Conservation (phyloP, 306 rosid species). For the Begonia loranthoides region DNA sequence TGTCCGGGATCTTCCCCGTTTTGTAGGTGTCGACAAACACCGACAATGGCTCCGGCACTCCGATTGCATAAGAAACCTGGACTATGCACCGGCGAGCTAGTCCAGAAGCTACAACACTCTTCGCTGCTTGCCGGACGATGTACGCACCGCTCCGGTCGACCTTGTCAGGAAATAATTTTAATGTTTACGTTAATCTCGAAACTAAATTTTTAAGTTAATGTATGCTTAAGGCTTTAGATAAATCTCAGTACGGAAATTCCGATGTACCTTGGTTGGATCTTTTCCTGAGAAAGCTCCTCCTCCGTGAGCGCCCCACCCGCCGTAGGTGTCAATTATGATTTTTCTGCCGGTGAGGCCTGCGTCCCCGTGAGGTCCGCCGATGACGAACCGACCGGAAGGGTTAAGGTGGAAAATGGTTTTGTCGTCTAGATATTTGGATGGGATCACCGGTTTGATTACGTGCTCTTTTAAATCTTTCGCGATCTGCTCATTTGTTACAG, state of each 20-base stretch:
- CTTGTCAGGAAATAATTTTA: not conserved
- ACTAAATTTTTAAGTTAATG: too few species aligned
- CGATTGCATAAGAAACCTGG: constrained; percentile 79
- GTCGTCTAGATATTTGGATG: constrained; percentile 59
- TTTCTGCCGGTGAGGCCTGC: constrained; percentile 82
- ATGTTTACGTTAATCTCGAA: too few species aligned
- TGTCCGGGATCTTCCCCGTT: constrained; percentile 57
- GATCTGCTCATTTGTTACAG: constrained; percentile 49
- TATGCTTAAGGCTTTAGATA: too few species aligned
- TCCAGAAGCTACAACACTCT: constrained; percentile 68
- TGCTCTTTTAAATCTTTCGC: constrained; percentile 55
- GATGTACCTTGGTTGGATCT: constrained; percentile 49
- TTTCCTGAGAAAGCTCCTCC: constrained; percentile 82
- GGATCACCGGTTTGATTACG: constrained; percentile 61
- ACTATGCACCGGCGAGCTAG: constrained; percentile 68
- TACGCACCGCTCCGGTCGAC: constrained; percentile 74
- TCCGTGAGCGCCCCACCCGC: constrained; percentile 90
- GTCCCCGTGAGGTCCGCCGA: constrained; percentile 80
- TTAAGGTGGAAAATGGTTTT: constrained; percentile 66
- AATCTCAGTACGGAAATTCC: too few species aligned
- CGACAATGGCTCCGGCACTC: constrained; percentile 65
- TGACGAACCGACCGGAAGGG: constrained; percentile 72
- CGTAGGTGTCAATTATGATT: constrained; percentile 68
- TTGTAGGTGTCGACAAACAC: constrained; percentile 55
- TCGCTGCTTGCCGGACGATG: constrained; percentile 70